Percentiles rank a stretch among this genome's conserved stretches.
phyloP scores from a whole-genome alignment of 257 asterid species.

The Anisodus acutangulus region DNA sequence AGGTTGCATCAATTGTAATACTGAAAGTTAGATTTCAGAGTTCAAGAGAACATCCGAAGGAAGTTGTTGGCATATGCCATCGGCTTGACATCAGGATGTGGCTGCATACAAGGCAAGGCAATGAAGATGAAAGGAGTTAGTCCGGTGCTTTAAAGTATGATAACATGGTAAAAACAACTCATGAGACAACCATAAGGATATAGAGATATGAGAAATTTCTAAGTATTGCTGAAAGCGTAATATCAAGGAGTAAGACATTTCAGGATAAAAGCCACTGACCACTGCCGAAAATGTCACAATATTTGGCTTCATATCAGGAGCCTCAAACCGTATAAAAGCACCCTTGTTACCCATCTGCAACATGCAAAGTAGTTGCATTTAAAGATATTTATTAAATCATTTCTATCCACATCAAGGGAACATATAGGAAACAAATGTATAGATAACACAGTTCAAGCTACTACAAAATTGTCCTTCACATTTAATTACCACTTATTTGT shows the following conservation, averaged over 20 bases:
- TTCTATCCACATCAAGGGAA: constrained; percentile 13
- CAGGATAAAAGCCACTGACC: constrained; percentile 61
- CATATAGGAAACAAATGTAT: not conserved
- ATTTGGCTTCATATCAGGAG: constrained; percentile 87
- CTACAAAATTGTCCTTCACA: not conserved
- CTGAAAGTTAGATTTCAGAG: constrained; percentile 21
- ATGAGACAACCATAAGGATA: not conserved
- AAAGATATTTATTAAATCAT: constrained; percentile 12
- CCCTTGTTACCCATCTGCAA: constrained; percentile 99
- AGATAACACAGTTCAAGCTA: constrained; percentile 3
- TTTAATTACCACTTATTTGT: not conserved
- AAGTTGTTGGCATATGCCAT: constrained; percentile 98
- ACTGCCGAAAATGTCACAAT: constrained; percentile 89
- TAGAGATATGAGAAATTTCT: not conserved
- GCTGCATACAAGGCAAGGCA: constrained; percentile 54
- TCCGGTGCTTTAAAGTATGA: not conserved
- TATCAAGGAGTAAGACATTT: not conserved
- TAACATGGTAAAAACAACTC: not conserved
- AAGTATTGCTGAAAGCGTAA: not conserved
- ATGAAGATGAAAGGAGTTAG: constrained; percentile 2
- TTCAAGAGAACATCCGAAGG: constrained; percentile 72
- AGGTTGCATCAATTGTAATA: constrained; percentile 20
- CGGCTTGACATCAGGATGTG: constrained; percentile 94
- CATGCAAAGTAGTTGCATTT: constrained; percentile 34
- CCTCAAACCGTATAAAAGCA: constrained; percentile 93